A percentile compares a stretch with the other conserved stretches of the same genome.
Evolutionary conservation across 148 eudicot species (phyloP).

Genomic region (Polygonum maritimum): DNA sequence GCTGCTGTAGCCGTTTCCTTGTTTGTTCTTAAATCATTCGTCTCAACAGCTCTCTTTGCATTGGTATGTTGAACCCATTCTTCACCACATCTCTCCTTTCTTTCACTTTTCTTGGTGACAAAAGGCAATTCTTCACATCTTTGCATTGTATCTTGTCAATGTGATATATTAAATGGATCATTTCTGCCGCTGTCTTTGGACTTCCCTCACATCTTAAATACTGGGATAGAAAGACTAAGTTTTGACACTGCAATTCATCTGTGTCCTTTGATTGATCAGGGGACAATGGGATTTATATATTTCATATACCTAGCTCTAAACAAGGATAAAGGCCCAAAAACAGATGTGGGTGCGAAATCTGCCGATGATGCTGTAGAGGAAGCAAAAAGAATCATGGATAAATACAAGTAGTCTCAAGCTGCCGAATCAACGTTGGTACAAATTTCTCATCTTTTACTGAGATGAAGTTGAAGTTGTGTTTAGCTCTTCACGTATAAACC

Average conservation of each 20-base stretch:
- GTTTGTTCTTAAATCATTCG: conserved; percentile 62
- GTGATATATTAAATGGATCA: not conserved
- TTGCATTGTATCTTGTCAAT: too few relatives aligned
- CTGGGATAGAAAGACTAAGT: not conserved
- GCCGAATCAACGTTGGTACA: not conserved
- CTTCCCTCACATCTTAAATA: not conserved
- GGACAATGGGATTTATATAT: conserved; percentile 80
- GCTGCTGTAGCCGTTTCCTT: conserved; percentile 43
- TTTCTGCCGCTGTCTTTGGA: not conserved
- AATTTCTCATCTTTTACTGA: not conserved
- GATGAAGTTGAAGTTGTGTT: not conserved
- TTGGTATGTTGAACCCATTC: conserved; percentile 36
- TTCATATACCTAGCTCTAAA: conserved; percentile 74
- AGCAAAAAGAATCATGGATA: conserved; percentile 91
- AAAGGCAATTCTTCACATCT: not conserved
- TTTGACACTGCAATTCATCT: not conserved
- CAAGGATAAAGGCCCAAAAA: conserved; percentile 68
- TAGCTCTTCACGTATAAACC: not conserved
- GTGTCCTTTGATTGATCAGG: conserved; percentile 31
- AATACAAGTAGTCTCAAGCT: conserved; percentile 57
- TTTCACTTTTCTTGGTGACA: not conserved
- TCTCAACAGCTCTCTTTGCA: conserved; percentile 75
- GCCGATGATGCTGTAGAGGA: conserved; percentile 76
- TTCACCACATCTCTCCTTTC: not conserved
- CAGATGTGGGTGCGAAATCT: conserved; percentile 35